Base-by-base conservation (phyloP, 495 filamentous ascomycete species). In the Neurospora terricola region DNA sequence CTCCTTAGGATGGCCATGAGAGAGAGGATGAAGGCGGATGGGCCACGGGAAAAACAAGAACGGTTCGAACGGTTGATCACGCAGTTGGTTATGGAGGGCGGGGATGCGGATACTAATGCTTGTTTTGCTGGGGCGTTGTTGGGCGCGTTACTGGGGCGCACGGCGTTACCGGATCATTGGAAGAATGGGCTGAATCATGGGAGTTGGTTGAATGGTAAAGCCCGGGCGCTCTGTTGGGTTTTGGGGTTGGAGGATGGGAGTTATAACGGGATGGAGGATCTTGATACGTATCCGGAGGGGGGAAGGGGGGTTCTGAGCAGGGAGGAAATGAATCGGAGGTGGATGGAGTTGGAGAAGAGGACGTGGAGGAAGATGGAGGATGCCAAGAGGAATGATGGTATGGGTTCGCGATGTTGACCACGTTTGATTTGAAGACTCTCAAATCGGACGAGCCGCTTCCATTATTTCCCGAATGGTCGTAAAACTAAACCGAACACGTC, bases 71-170 rank as follows among this genome's bases (percentile, higher is more conserved):
- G 78, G 23, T 72, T 85, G 36, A 82, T 85, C 5, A 83, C 81
- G 11, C 77, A 84, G 21, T 75, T 87, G 36, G 78, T 86, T 62
- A 84, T 86, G 83, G 71, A 79, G 12, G 85, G 83, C 8, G 85
- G 85, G 0, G 85, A 87, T 73, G 83, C 84, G 5, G 85, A 87
- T 62, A 87, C 85, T 0, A 87, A 87, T 74, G 84, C 82, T 11
- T 85, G 82, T 69, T 82, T 83, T 74, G 84, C 84, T 2, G 84
- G 84, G 1, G 84, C 84, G 0, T 69, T 87, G 2, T 38, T 86
- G 11, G 85, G 85, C 0, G 81, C 75, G 5, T 84, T 79, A 73
- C 48, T 85, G 27, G 85, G 84, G 9, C 84, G 83, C 73, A 75
- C 71, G 36, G 76, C 71, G 2, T 71, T 86, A 16, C 84, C 84